Evolutionary conservation across 2,329 filamentous ascomycete genomes (phyloP).

Genomic region (Verticillium nubilum): DNA sequence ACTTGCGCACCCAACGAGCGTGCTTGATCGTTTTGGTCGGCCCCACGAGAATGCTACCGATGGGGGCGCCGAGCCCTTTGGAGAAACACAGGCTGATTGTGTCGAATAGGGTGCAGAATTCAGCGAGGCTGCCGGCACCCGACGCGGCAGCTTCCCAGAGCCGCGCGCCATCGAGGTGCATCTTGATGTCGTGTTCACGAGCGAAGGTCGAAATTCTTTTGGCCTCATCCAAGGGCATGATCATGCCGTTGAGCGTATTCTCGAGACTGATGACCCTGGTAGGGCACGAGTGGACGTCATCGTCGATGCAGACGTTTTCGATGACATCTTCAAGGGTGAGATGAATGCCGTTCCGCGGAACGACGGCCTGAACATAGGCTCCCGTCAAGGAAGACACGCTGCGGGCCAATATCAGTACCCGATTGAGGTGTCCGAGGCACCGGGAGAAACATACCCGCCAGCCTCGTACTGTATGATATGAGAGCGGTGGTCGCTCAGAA

Average conservation of each 20-base stretch:
- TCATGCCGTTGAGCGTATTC: constrained; percentile 75
- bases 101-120: constrained; percentile 66
- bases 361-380: constrained; percentile 61
- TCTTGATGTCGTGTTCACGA: constrained; percentile 53
- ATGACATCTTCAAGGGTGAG: constrained; percentile 73
- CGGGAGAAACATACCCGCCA: constrained; percentile 42
- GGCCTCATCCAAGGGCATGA: constrained; percentile 71
- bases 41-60: constrained; percentile 70
- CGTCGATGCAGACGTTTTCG: constrained; percentile 55
- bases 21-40: constrained; percentile 26
- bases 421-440: constrained; percentile 8
- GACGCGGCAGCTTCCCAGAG: constrained; percentile 77
- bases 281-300: constrained; percentile 73
- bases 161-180: constrained; percentile 76
- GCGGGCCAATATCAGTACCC: constrained; percentile 21
- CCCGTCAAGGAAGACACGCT: constrained; percentile 65
- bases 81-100: constrained; percentile 74
- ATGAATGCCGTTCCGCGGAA: constrained; percentile 65
- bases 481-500: constrained; percentile 72
- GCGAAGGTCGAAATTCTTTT: constrained; percentile 67
- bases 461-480: constrained; percentile 70
- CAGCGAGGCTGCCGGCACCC: constrained; percentile 59
- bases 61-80: constrained; percentile 76
- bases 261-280: constrained; percentile 79
- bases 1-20: constrained; percentile 52